These are phyloP conservation scores for Beauveria rudraprayagi DNA, from an alignment of 2,329 filamentous ascomycete genomes.

Conservation along the genomic window DNA sequence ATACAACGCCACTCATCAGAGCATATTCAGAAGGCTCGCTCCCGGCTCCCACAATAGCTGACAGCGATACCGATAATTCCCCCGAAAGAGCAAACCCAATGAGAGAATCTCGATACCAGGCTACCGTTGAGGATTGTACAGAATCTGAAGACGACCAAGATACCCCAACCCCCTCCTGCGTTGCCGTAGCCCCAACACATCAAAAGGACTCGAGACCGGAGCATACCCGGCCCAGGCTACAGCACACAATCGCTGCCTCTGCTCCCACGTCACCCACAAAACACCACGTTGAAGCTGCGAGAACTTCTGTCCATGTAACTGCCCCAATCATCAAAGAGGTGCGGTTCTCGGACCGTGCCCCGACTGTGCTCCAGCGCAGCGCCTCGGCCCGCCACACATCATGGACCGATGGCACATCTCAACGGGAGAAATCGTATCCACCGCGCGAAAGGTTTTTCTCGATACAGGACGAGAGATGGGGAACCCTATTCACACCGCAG, in stretches of 20 bases:
- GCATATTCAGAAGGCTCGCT: constrained; percentile 1
- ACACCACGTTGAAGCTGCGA: not conserved
- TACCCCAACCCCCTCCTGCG: not conserved
- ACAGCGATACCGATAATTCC: not conserved
- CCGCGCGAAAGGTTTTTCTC: constrained; percentile 14
- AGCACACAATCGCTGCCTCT: not conserved
- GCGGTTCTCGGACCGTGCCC: constrained; percentile 6
- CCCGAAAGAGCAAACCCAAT: not conserved
- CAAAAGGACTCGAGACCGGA: not conserved
- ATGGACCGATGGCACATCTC: not conserved
- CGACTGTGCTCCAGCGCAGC: not conserved
- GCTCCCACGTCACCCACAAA: not conserved
- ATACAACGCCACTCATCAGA: not conserved
- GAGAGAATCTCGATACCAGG: not conserved
- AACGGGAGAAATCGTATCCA: not conserved
- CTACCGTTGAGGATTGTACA: constrained; percentile 6
- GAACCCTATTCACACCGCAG: constrained; percentile 60
- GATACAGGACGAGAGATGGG: constrained; percentile 67
- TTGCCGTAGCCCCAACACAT: not conserved
- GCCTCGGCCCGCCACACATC: not conserved
- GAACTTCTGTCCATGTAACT: not conserved
- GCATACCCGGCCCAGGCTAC: not conserved
- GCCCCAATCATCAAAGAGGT: constrained; percentile 1
- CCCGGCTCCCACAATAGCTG: not conserved
- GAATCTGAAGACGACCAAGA: not conserved